phyloP scores from a whole-genome alignment of 2,329 filamentous ascomycete genomes.

The Aspergillus phoenicis region DNA sequence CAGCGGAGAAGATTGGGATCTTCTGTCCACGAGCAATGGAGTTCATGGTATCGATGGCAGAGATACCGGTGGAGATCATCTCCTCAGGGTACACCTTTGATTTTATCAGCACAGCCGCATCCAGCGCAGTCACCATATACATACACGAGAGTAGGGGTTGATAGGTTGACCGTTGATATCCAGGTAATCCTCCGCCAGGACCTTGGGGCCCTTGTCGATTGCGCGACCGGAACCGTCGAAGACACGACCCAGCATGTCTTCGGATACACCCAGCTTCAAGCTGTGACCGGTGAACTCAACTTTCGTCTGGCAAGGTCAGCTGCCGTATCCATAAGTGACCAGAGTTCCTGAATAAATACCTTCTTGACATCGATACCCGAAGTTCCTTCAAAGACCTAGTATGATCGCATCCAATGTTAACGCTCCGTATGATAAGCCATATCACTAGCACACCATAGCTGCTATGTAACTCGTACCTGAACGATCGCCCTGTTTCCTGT shows the following conservation, averaged over 20 bases:
- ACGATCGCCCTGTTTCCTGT: constrained; percentile 90
- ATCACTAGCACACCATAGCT: constrained; percentile 11
- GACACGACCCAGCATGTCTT: constrained; percentile 98
- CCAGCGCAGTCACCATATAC: background rate
- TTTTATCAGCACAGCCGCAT: constrained; percentile 12
- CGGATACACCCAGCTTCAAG: constrained; percentile 96
- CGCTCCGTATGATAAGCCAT: constrained; percentile 13
- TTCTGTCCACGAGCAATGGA: constrained; percentile 98
- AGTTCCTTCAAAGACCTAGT: constrained; percentile 94
- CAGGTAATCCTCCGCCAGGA: constrained; percentile 94
- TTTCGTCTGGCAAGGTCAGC: constrained; percentile 67
- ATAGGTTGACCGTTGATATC: constrained; percentile 99
- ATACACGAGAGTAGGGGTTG: constrained; percentile 94
- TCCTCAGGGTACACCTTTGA: constrained; percentile 93
- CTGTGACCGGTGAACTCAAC: constrained; percentile 97
- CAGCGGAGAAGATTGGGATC: constrained; percentile 98
- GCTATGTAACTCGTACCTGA: constrained; percentile 63
- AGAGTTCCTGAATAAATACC: constrained; percentile 53
- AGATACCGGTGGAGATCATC: constrained; percentile 99
- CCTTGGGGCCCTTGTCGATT: constrained; percentile 98
- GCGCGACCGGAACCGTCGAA: constrained; percentile 97
- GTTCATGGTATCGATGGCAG: constrained; percentile 98
- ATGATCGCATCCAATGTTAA: constrained; percentile 29
- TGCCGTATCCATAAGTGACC: no score
- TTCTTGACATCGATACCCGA: constrained; percentile 98